Evolutionary conservation across 2,329 filamentous ascomycete species (phyloP).

Genomic region (Phaeosphaeriaceae sp.): DNA sequence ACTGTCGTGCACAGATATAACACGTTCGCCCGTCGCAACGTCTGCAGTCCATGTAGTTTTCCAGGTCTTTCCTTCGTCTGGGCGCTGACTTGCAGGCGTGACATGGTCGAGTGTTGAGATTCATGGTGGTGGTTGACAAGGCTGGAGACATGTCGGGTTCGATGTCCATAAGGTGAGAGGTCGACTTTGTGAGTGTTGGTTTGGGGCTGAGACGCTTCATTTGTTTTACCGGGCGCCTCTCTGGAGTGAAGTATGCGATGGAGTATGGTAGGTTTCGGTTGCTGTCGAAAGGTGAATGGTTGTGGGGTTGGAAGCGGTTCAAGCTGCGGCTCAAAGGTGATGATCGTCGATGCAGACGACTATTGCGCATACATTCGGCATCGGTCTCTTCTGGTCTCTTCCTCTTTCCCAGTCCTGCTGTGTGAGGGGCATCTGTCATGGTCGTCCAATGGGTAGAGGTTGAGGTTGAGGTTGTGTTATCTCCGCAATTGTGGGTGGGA

Average conservation of each 20-base stretch:
- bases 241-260: constrained; percentile 15
- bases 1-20: constrained; percentile 72
- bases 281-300: constrained; percentile 19
- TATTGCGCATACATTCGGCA: constrained; percentile 15
- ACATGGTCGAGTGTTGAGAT: constrained; percentile 55
- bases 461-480: constrained; percentile 3
- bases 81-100: constrained; percentile 72
- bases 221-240: constrained; percentile 41
- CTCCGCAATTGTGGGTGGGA: constrained; percentile 14
- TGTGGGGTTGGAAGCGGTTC: constrained; percentile 19
- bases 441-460: constrained; percentile 18
- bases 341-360: neutral
- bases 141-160: constrained; percentile 21
- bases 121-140: constrained; percentile 1
- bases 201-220: constrained; percentile 33
- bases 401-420: constrained; percentile 37
- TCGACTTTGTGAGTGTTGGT: constrained; percentile 29
- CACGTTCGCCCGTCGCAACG: constrained; percentile 68
- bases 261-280: constrained; percentile 21
- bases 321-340: constrained; percentile 19
- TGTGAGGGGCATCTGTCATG: constrained; percentile 28
- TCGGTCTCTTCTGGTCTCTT: constrained; percentile 27
- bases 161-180: constrained; percentile 44
- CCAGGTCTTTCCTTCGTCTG: constrained; percentile 68
- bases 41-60: constrained; percentile 69